Base-by-base conservation (phyloP, 306 rosid genomes). In the Acacia melanoxylon region DNA sequence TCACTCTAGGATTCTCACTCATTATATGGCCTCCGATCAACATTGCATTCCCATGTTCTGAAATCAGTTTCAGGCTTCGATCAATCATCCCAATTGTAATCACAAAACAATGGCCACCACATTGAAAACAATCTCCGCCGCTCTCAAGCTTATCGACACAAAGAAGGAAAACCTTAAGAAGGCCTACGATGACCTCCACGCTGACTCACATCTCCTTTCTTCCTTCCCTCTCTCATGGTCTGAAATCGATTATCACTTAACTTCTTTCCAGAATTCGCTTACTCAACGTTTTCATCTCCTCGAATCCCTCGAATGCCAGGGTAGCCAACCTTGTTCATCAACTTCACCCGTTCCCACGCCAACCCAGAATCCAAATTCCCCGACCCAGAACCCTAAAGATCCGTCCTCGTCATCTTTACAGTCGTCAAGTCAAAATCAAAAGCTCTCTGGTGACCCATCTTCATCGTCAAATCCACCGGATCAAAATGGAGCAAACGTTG, bases 161-260 rank as follows among this genome's bases (percentile, higher is more conserved):
- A 94, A 92, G 86, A 94, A 84, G 65, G 83, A 90, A 76, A 83
- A 69, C 45, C 88, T 94, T 63, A 91, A 87, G 81, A 86, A 86
- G 72, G 91, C 98, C 80, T 89, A 87, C 83, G 90, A 92, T 20
- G 97, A 87, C 11, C 94, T 92, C 15, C 91, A 91, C 77, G 20
- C 85, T 24, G 87, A 87, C 14, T 92, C 97, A 8, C 71, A 87
- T 17, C 81, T 88, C 19, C 77, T 91, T 84, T 80, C 90, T 16
- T 82, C 89, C 72, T 83, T 88, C 89, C 65, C 92, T 68, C 89
- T 88, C 74, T 35, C 88, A 0, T 94, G 97, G 97, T 81, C 90
- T 2, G 88, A 91, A 82, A 79, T 92, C 45, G 98, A 94, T 46
- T 83, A 88, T 13, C 89, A 92, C 76, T 91, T 92, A 90, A 65